These are phyloP conservation scores for Heimioporus punctisporus DNA, from an alignment of 1,284 basidiomycete species.

Conservation along the genomic window DNA sequence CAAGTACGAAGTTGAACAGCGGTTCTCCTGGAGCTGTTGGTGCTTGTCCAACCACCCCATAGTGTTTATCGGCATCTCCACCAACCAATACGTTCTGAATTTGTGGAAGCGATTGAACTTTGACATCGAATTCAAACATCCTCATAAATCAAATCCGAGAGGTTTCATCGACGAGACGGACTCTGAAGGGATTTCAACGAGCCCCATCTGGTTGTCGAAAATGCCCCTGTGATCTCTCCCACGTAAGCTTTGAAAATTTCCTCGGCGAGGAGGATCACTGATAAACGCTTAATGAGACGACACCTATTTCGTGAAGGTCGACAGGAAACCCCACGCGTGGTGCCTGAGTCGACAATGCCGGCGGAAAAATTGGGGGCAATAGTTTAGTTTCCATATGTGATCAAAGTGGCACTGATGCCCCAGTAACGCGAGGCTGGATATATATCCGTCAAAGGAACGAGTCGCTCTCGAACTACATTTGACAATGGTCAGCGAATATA, in stretches of 20 bases:
- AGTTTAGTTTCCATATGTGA: constrained; percentile 12
- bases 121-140: constrained; percentile 18
- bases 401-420: constrained; percentile 25
- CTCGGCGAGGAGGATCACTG: neutral
- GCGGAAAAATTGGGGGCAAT: constrained; percentile 18
- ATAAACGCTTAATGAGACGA: no score
- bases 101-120: constrained; percentile 26
- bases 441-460: constrained; percentile 22
- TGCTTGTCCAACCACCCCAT: constrained; percentile 19
- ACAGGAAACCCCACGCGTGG: constrained; percentile 15
- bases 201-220: neutral
- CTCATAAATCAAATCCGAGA: constrained; percentile 22
- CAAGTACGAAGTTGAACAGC: constrained; percentile 28
- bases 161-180: constrained; percentile 14
- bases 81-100: constrained; percentile 19
- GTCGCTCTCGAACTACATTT: neutral
- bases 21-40: neutral
- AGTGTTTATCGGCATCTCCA: constrained; percentile 15
- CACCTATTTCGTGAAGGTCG: no score
- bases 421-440: constrained; percentile 19
- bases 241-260: neutral
- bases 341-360: constrained; percentile 18
- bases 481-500: neutral
- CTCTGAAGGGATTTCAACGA: neutral
- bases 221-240: neutral